A percentile compares a stretch with the other conserved stretches of the same genome.
phyloP scores from a whole-genome alignment of 768 basidiomycete genomes.

The Tulasnella sp. region DNA sequence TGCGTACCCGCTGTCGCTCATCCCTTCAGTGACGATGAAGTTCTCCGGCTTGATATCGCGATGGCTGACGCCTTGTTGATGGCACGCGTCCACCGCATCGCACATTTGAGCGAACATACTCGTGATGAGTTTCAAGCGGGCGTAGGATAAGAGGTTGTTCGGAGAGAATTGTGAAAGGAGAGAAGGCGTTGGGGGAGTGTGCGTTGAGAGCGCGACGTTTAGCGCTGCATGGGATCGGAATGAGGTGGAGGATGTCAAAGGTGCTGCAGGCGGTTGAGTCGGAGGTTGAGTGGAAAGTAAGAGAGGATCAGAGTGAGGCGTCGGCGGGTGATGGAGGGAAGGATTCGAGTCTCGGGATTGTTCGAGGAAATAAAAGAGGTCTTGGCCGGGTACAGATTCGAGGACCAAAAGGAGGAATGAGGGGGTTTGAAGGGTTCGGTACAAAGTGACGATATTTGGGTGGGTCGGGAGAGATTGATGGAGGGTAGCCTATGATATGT shows the following conservation, averaged over 20 bases:
- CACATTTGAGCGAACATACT: constrained; percentile 99
- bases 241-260: constrained; percentile 32
- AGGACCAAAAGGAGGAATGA: constrained; percentile 86
- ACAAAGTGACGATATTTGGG: constrained; percentile 88
- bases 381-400: constrained; percentile 94
- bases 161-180: constrained; percentile 76
- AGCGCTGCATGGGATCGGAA: constrained; percentile 16
- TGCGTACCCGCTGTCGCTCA: constrained; percentile 36
- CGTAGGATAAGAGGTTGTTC: constrained; percentile 70
- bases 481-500: constrained; percentile 69
- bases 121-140: constrained; percentile 82
- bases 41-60: constrained; percentile 99
- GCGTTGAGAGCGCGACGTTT: constrained; percentile 14
- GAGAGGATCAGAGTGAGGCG: constrained; percentile 30
- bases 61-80: constrained; percentile 82
- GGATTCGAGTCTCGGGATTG: constrained; percentile 78
- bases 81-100: constrained; percentile 90
- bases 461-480: constrained; percentile 87
- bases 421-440: constrained; percentile 84
- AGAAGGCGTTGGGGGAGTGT: constrained; percentile 85
- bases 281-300: constrained; percentile 31
- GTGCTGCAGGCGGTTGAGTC: constrained; percentile 24
- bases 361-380: constrained; percentile 96
- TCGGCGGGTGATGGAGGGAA: constrained; percentile 29
- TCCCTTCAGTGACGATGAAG: constrained; percentile 83